These are phyloP conservation scores for Phytophthora melonis DNA, from an alignment of 352 stramenopile genomes.

Conservation along the genomic window DNA sequence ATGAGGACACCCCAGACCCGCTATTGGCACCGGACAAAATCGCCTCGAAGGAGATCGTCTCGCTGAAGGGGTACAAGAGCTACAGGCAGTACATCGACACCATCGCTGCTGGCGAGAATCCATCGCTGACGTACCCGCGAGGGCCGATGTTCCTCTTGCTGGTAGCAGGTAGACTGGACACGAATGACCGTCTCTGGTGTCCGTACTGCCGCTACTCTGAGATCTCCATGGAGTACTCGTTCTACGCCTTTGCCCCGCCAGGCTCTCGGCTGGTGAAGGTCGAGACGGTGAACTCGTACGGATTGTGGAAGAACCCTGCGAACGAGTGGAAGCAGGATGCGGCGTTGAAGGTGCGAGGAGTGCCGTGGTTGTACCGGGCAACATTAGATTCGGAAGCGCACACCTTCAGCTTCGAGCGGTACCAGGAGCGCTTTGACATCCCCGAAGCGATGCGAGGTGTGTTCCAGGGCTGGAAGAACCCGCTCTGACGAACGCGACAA, in stretches of 20 bases:
- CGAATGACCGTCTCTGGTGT: constrained; percentile 82
- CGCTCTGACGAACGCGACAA: constrained; percentile 9
- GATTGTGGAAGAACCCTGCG: constrained; percentile 69
- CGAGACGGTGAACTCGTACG: constrained; percentile 67
- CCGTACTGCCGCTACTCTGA: constrained; percentile 79
- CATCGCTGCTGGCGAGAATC: constrained; percentile 34
- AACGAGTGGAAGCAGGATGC: constrained; percentile 72
- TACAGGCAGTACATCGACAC: constrained; percentile 56
- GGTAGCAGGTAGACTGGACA: constrained; percentile 60
- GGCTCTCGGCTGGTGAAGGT: constrained; percentile 65
- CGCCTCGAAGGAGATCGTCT: constrained; percentile 61
- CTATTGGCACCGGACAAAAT: constrained; percentile 50
- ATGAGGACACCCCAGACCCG: constrained; percentile 53
- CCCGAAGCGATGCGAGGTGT: constrained; percentile 34
- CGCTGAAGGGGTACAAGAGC: constrained; percentile 50
- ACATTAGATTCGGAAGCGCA: constrained; percentile 41
- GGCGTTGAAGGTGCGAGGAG: constrained; percentile 61
- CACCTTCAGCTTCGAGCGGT: constrained; percentile 28
- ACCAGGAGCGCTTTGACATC: constrained; percentile 31
- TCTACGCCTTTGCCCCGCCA: constrained; percentile 68
- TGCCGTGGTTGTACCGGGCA: constrained; percentile 69
- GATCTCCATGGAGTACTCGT: constrained; percentile 76
- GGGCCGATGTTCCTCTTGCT: constrained; percentile 76
- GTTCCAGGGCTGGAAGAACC: constrained; percentile 45
- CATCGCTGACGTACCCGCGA: constrained; percentile 30